These are phyloP conservation scores for Aspergillus funiculosus DNA, from an alignment of 495 filamentous ascomycete species.

Conservation along the genomic window DNA sequence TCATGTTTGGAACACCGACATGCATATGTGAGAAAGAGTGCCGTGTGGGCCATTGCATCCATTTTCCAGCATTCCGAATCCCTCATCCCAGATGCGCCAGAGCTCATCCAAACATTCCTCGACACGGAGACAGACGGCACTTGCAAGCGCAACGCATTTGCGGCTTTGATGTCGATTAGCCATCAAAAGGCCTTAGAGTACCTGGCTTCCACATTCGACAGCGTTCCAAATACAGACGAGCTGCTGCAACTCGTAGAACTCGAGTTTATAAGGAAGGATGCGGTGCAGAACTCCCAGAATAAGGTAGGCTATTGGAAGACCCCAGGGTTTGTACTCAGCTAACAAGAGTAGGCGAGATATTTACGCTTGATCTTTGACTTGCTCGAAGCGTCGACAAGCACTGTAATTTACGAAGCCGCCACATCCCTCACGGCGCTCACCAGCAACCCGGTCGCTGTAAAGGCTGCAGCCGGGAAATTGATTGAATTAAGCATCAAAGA, in stretches of 20 bases:
- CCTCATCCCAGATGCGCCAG: conserved; percentile 92
- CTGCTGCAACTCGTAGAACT: conserved; percentile 88
- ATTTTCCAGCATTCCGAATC: conserved; percentile 88
- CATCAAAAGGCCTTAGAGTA: conserved; percentile 91
- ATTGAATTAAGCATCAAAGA: conserved; percentile 96
- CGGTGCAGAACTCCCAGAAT: conserved; percentile 87
- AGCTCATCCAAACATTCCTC: conserved; percentile 85
- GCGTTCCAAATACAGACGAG: conserved; percentile 90
- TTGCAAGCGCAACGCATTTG: conserved; percentile 97
- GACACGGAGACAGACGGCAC: conserved; percentile 89
- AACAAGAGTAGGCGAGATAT: conserved; percentile 64
- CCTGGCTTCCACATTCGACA: conserved; percentile 84
- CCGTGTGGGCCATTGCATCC: conserved; percentile 87
- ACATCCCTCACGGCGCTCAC: conserved; percentile 92
- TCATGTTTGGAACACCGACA: conserved; percentile 92
- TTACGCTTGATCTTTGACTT: conserved; percentile 94
- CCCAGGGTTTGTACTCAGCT: conserved; percentile 17
- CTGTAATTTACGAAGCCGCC: conserved; percentile 97
- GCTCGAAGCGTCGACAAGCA: conserved; percentile 85
- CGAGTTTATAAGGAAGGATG: conserved; percentile 96
- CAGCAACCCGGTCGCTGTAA: conserved; percentile 94
- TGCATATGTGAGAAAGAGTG: conserved; percentile 96
- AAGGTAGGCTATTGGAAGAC: conserved; percentile 56
- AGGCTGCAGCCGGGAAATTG: conserved; percentile 91
- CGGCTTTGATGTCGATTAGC: conserved; percentile 81